Base-by-base conservation (phyloP, 768 basidiomycete species). In the Lactarius trivialis region DNA sequence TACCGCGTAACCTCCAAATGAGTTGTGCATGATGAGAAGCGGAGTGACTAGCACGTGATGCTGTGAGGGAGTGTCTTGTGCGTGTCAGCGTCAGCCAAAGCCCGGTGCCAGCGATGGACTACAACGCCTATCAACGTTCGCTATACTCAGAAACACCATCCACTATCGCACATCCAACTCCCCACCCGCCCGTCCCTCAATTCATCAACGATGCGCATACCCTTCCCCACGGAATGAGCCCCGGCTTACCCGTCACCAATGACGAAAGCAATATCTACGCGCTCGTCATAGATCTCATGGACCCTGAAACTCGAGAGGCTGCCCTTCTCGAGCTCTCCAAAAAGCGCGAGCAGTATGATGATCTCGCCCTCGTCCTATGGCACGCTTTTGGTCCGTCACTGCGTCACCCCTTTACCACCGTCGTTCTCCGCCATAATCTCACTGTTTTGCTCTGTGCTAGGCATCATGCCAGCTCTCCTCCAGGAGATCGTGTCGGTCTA, bases 401-500 rank as follows among this genome's bases (percentile, higher is more conserved):
- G 39, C 39, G 19, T 41, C 21, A 30, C 30, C n/a, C 24, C 12
- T 57, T 60, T 30, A 30, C 32, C 59, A 56, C 50, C 26, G 33
- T 58, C 65, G 21, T 55, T n/a, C 11, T 33, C n/a, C 61, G 51
- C 28, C 39, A 15, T 37, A 17, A 34, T 26, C 32, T 7, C 24
- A 26, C 17, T 7, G 4, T 57, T 33, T 52, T 43, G 43, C 39
- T 12, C 12, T 15, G 3, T 50, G 41, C 4, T 54, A 98, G 96
- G 96, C 55, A 90, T 98, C 67, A 98, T 99, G 96, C 93, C 96
- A 17, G 92, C 93, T 3, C 82, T 99, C 36, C 79, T 99, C 24
- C 93, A 98, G 71, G 97, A 98, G 76, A 98, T 99, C 71, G 93
- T 98, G 55, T 93, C 95, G 26, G 97, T 99, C 54, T 99, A 99